phyloP scores from a whole-genome alignment of 2,329 filamentous ascomycete species.

The Fusarium sp. region DNA sequence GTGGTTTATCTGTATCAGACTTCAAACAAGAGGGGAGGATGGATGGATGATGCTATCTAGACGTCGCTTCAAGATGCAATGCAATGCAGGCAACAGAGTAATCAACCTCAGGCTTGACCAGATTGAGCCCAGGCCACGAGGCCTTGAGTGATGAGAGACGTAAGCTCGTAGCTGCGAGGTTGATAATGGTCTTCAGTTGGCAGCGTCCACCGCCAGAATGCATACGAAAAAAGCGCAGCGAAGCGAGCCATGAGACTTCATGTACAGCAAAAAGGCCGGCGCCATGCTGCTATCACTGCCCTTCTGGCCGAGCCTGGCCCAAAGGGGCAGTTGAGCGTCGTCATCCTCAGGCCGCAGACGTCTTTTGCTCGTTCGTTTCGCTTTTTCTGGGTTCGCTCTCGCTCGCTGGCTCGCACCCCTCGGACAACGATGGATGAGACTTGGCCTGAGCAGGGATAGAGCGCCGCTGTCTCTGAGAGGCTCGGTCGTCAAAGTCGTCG shows the following conservation, averaged over 20 bases:
- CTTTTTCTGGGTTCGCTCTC: slow-evolving; percentile 13
- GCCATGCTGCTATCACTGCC: slow-evolving; percentile 42
- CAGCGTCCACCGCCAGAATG: slow-evolving; percentile 24
- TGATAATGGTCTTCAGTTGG: slow-evolving; percentile 26
- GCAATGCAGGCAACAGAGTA: slow-evolving; percentile 34
- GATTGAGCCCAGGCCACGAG: slow-evolving; percentile 49
- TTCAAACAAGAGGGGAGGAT: slow-evolving; percentile 30
- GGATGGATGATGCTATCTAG: slow-evolving; percentile 17
- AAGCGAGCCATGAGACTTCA: slow-evolving; percentile 26
- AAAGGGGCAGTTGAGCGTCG: slow-evolving; percentile 51
- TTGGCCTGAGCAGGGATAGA: slow-evolving; percentile 23
- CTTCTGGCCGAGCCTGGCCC: slow-evolving; percentile 37
- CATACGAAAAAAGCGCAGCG: slow-evolving; percentile 36
- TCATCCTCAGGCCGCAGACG: slow-evolving; percentile 52
- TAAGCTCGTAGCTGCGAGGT: slow-evolving; percentile 44
- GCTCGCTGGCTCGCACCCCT: slow-evolving; percentile 26
- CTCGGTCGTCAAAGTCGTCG: slow-evolving; percentile 22
- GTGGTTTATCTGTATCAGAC: slow-evolving; percentile 32
- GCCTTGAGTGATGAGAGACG: slow-evolving; percentile 40
- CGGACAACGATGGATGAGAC: slow-evolving; percentile 18
- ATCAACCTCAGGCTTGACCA: slow-evolving; percentile 47
- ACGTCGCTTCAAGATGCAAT: slow-evolving; percentile 3
- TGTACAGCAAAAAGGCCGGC: slow-evolving; percentile 5
- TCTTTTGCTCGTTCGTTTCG: slow-evolving; percentile 30
- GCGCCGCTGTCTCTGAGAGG: slow-evolving; percentile 27